Evolutionary conservation across 2,329 filamentous ascomycete genomes (phyloP), one percentile per base, ranked within the genome.

Genomic region (Nigrospora oryzae): DNA sequence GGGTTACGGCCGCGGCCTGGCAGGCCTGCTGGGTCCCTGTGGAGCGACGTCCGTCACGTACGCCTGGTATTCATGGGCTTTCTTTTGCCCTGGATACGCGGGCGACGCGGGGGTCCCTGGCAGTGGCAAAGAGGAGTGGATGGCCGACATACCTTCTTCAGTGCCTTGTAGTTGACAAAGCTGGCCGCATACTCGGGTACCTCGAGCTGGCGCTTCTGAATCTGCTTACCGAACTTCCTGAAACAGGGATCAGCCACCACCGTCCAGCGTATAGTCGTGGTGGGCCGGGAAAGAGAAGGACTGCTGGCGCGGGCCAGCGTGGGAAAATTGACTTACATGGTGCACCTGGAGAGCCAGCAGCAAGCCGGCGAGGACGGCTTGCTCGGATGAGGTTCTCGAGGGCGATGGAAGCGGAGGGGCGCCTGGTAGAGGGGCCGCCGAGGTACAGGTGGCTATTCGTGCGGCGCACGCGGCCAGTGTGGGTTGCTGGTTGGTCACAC

Each of bases 151-250:
- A 95, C 93, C 88, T 97, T 97, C 70, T 98, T 98, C 56, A 98
- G 75, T 49, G 89, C 90, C 72, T 98, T 98, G 75, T 98, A 98
- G 70, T 98, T 96, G 57, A 97, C 90, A 64, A 98, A 98, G 69
- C 90, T 96, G 53, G 91, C 89, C 50, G 93, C 91, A 84, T 98
- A 98, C 78, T 98, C 93, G 49, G 93, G 93, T 49, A 98, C 90
- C 66, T 98, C 93, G 60, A 98, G 87, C 77, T 98, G 93, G 64
- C 90, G 85, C 75, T 95, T 95, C 74, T 97, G 93, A 56, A 98
- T 95, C 65, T 96, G 89, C 75, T 98, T 98, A 67, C 93, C 93
- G 74, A 98, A 98, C 80, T 98, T 98, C 93, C 91, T 98, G 59
- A 42, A 51, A 47, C 43, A 46, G 40, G 40, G 28, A 42, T 42